Evolutionary conservation across 768 basidiomycete genomes (phyloP).

Genomic region (Macrolepiota dolichaula): DNA sequence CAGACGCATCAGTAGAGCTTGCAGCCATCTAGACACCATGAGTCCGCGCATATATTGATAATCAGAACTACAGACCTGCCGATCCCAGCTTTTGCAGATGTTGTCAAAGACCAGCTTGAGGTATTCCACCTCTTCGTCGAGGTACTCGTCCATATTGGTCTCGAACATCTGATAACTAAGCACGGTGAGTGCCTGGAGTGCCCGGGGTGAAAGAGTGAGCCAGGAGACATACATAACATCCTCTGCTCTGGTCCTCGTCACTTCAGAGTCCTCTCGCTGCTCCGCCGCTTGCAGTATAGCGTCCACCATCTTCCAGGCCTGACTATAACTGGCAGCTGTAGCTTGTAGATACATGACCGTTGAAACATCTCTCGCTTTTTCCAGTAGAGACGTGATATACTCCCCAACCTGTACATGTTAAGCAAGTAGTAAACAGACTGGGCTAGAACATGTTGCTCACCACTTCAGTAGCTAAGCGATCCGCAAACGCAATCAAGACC

Average conservation of each 20-base stretch:
- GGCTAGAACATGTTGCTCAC: conserved; percentile 34
- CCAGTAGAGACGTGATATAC: conserved; percentile 77
- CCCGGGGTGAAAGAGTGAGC: not conserved
- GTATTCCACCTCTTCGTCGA: conserved; percentile 88
- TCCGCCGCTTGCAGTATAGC: conserved; percentile 57
- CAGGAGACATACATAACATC: conserved; percentile 70
- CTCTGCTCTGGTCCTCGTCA: conserved; percentile 59
- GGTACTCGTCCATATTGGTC: conserved; percentile 94
- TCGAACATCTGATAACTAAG: conserved; percentile 92
- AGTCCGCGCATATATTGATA: not conserved
- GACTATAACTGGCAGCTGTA: conserved; percentile 85
- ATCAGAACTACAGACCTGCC: conserved; percentile 42
- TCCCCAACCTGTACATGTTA: conserved; percentile 63
- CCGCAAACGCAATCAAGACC: conserved; percentile 80
- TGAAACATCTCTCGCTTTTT: conserved; percentile 72
- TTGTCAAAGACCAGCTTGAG: conserved; percentile 70
- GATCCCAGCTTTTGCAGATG: conserved; percentile 81
- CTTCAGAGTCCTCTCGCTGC: conserved; percentile 32
- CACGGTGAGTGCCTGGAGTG: conserved; percentile 9
- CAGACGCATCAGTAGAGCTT: conserved; percentile 10
- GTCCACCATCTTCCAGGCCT: conserved; percentile 86
- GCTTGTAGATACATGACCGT: conserved; percentile 76
- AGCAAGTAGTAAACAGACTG: not conserved
- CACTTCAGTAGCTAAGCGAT: conserved; percentile 82
- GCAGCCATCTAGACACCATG: conserved; percentile 4